A percentile compares a stretch with the other conserved stretches of the same genome.
Evolutionary conservation across 2,329 filamentous ascomycete species (phyloP).

Genomic region (Ophiostoma triangulosporum): DNA sequence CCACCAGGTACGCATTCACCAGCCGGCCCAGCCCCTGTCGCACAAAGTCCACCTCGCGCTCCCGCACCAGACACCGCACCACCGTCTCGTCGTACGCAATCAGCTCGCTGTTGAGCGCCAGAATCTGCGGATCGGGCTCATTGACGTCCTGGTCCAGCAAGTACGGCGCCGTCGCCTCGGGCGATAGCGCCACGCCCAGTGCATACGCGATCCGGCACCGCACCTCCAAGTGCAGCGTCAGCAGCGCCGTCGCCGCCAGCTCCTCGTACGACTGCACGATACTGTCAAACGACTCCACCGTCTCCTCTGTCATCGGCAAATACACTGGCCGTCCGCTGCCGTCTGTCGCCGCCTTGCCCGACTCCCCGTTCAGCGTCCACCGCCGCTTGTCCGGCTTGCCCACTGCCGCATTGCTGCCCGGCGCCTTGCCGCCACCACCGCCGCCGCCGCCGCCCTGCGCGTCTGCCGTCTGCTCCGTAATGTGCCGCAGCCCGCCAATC

Average conservation of each 20-base stretch:
- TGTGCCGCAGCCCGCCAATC: conserved; percentile 66
- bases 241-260: conserved; percentile 63
- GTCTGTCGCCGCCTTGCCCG: conserved; percentile 33
- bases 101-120: conserved; percentile 72
- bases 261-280: conserved; percentile 74
- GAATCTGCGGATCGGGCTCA: conserved; percentile 65
- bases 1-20: conserved; percentile 66
- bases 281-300: conserved; percentile 73
- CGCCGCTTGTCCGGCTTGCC: conserved; percentile 46
- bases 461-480: conserved; percentile 60
- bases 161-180: conserved; percentile 42
- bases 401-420: not conserved
- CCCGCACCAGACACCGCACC: conserved; percentile 51
- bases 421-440: not conserved
- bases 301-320: conserved; percentile 77
- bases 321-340: conserved; percentile 54
- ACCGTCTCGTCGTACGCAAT: conserved; percentile 80
- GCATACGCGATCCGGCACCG: conserved; percentile 76
- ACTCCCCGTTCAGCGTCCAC: conserved; percentile 64
- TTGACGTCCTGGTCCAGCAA: conserved; percentile 57
- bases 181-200: conserved; percentile 50
- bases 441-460: conserved; percentile 22
- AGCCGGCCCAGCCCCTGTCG: conserved; percentile 63
- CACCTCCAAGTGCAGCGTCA: conserved; percentile 80
- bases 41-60: conserved; percentile 60